Base-by-base conservation (phyloP, 805 yeast species). In the Hanseniaspora hatyaiensis region DNA sequence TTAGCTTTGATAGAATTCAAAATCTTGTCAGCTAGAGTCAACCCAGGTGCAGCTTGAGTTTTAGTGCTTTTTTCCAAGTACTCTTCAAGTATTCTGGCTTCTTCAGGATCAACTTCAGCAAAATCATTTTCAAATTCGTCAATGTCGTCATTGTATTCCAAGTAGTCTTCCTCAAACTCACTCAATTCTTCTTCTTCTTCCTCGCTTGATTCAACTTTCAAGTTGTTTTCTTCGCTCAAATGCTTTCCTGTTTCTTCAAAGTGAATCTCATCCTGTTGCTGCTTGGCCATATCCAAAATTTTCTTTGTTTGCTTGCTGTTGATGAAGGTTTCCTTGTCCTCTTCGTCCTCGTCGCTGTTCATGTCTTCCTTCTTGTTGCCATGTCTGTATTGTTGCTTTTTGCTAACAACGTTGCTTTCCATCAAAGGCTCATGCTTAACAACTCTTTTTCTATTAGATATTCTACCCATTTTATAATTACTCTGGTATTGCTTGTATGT, bases 261-360 rank as follows among this genome's bases (percentile, higher is more conserved):
- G 47, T 77, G 88, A 18, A 88, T 62, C 60, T 92, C 99, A 38
- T 83, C 87, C 64, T 87, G 96, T 67, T 92, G 99, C 57, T 82
- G 89, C 56, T 75, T 79, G 16, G 98, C 99, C 52, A 92, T 70
- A 61, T 82, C 84, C 54, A 92, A 69, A 63, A 92, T 88, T 65
- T 77, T 85, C 63, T 94, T 72, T 1, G 96, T 84, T 26, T 85
- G 68, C 16, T 77, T 70, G 16, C 96, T 82, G 66, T 89, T 96
- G 33, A 92, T 71, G 55, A 67, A 80, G 37, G 72, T 78, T 40
- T 79, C 87, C 22, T 72, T 79, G 31, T 69, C 66, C 11, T 71
- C 75, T 15, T 61, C 66, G 6, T 59, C 63, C 12, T 60, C 68
- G 24, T 63, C 69, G 47, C 65, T 67, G 32, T 65, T 61, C 19